Evolutionary conservation across 2,329 filamentous ascomycete genomes (phyloP).

Genomic region (Grosmannia penicillata): DNA sequence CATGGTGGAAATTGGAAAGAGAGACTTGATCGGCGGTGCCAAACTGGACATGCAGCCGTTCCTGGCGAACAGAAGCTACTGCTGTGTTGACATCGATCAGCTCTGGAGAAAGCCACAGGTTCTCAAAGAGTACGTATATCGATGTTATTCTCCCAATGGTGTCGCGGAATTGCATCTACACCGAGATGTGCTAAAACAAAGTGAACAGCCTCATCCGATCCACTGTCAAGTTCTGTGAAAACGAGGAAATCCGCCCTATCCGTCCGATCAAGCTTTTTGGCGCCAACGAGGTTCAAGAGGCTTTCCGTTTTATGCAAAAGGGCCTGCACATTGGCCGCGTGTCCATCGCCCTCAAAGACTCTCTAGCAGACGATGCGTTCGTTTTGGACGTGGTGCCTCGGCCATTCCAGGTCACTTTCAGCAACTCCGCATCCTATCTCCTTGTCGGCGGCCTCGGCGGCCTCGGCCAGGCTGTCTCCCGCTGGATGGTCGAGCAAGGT

Average conservation of each 20-base stretch:
- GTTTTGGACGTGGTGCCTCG: too few species aligned
- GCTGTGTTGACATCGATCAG: constrained; percentile 6
- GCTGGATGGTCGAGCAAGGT: constrained; percentile 11
- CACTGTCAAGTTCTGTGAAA: not conserved
- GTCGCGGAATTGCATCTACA: too few species aligned
- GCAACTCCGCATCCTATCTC: constrained; percentile 15
- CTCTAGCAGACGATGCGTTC: too few species aligned
- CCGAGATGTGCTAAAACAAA: too few species aligned
- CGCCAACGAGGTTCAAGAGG: constrained; percentile 9
- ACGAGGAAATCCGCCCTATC: not conserved
- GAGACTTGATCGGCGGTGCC: constrained; percentile 18
- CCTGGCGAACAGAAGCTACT: constrained; percentile 8
- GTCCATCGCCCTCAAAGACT: constrained; percentile 10
- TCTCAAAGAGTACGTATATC: too few species aligned
- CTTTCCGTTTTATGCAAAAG: constrained; percentile 21
- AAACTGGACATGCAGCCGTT: constrained; percentile 23
- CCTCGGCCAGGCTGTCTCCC: constrained; percentile 10
- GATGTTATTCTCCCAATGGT: not conserved
- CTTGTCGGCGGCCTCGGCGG: constrained; percentile 14
- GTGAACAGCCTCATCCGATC: not conserved
- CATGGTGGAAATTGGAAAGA: constrained; percentile 21
- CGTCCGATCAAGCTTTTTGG: not conserved
- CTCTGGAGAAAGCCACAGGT: not conserved
- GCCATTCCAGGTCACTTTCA: too few species aligned
- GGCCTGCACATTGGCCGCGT: constrained; percentile 26